Evolutionary conservation across 257 asterid genomes (phyloP), one percentile per base, ranked within the genome.

Genomic region (Lycium barbarum): DNA sequence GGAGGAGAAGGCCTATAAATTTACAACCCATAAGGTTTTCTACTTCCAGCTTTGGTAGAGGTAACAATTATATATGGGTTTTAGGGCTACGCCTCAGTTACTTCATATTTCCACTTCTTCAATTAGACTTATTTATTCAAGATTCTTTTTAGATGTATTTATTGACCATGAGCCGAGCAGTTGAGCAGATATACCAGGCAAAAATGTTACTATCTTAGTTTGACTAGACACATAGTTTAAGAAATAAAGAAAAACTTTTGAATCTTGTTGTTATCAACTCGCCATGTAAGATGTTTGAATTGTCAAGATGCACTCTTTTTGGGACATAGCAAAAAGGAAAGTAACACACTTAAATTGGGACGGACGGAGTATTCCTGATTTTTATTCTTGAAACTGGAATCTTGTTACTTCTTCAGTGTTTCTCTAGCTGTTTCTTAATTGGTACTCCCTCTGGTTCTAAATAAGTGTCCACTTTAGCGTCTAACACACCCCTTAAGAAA

Each of bases 11-110:
- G 62, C 91, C 90, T 9, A 87, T 83, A 70, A 87, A 74, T 87
- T 55, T 86, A 58, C 95, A 88, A 79, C 85, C 90, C 84, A 91
- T 92, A 47, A 84, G 87, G 18, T 90, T 90, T 83, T 93, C 92
- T 79, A 86, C 97, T 51, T 88, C 97, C 20, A 76, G 87, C 86
- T 88, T 47, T 45, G 88, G 84, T 83, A 84, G 86, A 84, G 96
- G 97, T 89, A 73, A 71, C 62, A n/a, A n/a, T n/a, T n/a, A n/a
- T n/a, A n/a, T n/a, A n/a, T 62, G 15, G 13, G 22, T 62, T 62
- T 62, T 62, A 62, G 70, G 36, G 36, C 38, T 62, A n/a, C 22
- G 35, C 36, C 35, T 3, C 70, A 20, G 3, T 20, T 22, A 20
- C 20, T 62, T 26, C 6, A 62, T 62, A 7, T 62, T 20, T 20